Base-by-base conservation (phyloP, 495 filamentous ascomycete species). In the Aspergillus cavernicola region DNA sequence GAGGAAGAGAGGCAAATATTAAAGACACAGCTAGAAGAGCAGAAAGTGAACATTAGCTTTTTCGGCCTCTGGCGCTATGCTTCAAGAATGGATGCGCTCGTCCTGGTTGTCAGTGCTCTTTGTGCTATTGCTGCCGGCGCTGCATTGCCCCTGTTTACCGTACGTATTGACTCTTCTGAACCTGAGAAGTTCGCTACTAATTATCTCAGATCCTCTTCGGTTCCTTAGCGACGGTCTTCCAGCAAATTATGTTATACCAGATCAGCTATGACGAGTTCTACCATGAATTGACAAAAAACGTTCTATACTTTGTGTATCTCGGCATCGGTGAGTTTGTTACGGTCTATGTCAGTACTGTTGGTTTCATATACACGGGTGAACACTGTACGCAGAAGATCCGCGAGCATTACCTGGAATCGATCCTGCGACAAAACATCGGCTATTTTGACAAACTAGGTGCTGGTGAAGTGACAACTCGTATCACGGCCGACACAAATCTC, bases 291-390 rank as follows among this genome's bases (percentile, higher is more conserved):
- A 66, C 66, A 18, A 76, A 75, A 29, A 80, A 88, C 55, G 88
- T 90, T 20, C 67, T 96, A 15, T 97, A 96, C 62, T 96, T 96
- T 49, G 71, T 97, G 11, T 97, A 96, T 64, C 80, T 97, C 35
- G 93, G 83, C 22, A 85, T 97, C 46, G 91, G 74, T 44, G 88
- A 95, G 63, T 95, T 96, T 53, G 69, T 88, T 23, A 85, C 83
- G 0, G 76, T 90, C 41, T 97, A 96, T 63, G 69, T 92, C 50
- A 79, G 84, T 18, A 96, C 90, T 1, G 84, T 92, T 19, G 89
- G 88, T 4, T 97, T 93, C 72, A 95, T 96, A 61, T 96, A 97
- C 64, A 89, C 87, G 0, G 93, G 92, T 50, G 93, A 97, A 66
- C 87, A 95, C 59, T 80, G 92, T 61, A 85, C 87, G 20, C 83